A percentile compares a stretch with the other conserved stretches of the same genome.
Conservation (phyloP, 805 yeast genomes). For the Kurtzmaniella cleridarum region DNA sequence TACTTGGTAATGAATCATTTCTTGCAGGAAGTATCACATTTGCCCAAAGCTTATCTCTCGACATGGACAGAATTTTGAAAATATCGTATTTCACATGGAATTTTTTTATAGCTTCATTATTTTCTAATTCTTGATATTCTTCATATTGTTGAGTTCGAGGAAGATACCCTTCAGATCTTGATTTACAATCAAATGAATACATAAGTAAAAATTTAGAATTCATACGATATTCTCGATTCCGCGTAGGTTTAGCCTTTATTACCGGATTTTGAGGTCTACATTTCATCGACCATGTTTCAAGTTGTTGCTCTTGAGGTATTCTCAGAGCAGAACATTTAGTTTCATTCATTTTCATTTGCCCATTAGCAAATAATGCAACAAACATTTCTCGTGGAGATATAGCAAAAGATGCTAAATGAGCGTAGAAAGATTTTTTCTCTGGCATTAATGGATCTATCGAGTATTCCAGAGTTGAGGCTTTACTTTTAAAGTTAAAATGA, state of each 20-base stretch:
- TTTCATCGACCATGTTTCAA: neutral
- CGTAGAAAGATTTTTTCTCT: too few relatives aligned
- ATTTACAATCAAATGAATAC: conserved; percentile 45
- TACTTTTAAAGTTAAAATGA: too few relatives aligned
- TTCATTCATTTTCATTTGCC: too few relatives aligned
- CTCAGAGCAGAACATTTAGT: too few relatives aligned
- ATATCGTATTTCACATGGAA: conserved; percentile 23
- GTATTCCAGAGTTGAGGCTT: too few relatives aligned
- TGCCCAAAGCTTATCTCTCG: conserved; percentile 50
- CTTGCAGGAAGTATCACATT: conserved; percentile 51
- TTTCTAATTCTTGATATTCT: conserved; percentile 10
- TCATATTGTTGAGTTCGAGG: conserved; percentile 13
- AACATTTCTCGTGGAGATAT: too few relatives aligned
- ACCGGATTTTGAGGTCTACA: neutral
- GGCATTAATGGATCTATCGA: too few relatives aligned
- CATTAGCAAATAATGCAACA: too few relatives aligned
- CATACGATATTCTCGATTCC: conserved; percentile 44
- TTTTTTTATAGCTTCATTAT: conserved; percentile 14
- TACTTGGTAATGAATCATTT: conserved; percentile 27
- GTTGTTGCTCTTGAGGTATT: neutral
- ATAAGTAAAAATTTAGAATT: conserved; percentile 45
- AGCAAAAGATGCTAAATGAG: too few relatives aligned
- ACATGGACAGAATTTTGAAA: conserved; percentile 32
- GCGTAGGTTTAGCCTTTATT: neutral
- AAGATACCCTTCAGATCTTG: conserved; percentile 27